phyloP scores from a whole-genome alignment of 768 basidiomycete species.

The Termitomyces sp. region DNA sequence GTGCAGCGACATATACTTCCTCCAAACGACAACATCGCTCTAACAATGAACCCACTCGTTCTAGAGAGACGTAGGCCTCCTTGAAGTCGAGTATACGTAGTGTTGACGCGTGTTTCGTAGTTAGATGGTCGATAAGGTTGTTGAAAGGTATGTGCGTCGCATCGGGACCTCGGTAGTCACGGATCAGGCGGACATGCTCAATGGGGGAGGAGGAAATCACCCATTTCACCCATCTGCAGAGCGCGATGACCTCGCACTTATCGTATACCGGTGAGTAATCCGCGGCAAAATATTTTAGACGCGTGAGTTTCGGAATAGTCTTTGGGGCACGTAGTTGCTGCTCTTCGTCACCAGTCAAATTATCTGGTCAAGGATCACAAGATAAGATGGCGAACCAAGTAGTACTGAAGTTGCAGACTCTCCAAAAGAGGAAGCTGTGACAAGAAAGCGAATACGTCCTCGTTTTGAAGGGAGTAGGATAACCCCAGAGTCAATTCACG shows the following conservation, averaged over 20 bases:
- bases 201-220: slow-evolving; percentile 26
- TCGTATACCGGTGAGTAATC: slow-evolving; percentile 15
- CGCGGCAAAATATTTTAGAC: slow-evolving; percentile 27
- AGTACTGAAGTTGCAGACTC: slow-evolving; percentile 40
- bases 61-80: slow-evolving; percentile 12
- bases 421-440: slow-evolving; percentile 32
- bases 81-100: slow-evolving; percentile 21
- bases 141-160: slow-evolving; percentile 21
- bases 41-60: slow-evolving; percentile 22
- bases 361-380: background rate
- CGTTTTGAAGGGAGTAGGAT: slow-evolving; percentile 53
- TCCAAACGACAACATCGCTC: slow-evolving; percentile 27
- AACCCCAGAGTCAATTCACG: slow-evolving; percentile 42
- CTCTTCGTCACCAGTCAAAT: background rate
- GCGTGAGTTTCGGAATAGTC: slow-evolving; percentile 14
- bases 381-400: slow-evolving; percentile 34
- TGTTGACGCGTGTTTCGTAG: slow-evolving; percentile 20
- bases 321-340: slow-evolving; percentile 39
- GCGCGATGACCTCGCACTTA: slow-evolving; percentile 15
- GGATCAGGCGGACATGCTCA: slow-evolving; percentile 21
- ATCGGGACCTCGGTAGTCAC: slow-evolving; percentile 15
- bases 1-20: slow-evolving; percentile 25
- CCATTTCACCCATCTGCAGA: slow-evolving; percentile 32
- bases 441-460: slow-evolving; percentile 45
- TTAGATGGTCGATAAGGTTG: slow-evolving; percentile 28